Conservation (phyloP, 306 rosid genomes). For the Gillenia trifoliata region DNA sequence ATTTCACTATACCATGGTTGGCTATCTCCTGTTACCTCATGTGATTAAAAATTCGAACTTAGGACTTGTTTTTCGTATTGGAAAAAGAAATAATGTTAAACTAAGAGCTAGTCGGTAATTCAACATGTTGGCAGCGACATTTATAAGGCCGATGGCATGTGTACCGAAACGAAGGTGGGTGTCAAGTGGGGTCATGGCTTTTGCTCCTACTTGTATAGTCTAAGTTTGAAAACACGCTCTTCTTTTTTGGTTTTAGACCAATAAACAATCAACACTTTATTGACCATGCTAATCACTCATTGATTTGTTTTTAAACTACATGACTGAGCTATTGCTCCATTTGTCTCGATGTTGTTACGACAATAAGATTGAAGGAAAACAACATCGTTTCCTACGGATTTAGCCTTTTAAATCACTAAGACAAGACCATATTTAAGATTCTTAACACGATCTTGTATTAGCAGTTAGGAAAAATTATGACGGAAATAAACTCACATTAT, state of each 20-base stretch:
- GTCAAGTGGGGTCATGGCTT: neutral
- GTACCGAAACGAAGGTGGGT: neutral
- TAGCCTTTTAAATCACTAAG: neutral
- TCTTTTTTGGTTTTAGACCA: neutral
- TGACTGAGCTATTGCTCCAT: neutral
- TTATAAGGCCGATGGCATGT: neutral
- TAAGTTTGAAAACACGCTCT: neutral
- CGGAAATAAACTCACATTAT: too few relatives aligned
- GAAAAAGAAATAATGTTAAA: too few relatives aligned
- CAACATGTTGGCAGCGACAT: neutral
- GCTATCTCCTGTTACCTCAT: too few relatives aligned
- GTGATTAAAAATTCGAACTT: too few relatives aligned
- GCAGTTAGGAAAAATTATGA: neutral
- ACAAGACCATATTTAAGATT: neutral
- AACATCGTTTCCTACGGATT: neutral
- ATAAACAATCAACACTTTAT: conserved; percentile 1
- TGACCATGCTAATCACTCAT: conserved; percentile 13
- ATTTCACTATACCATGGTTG: too few relatives aligned
- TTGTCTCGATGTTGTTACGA: neutral
- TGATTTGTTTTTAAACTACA: neutral
- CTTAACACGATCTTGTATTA: too few relatives aligned
- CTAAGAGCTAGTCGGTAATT: too few relatives aligned
- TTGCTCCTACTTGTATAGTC: neutral
- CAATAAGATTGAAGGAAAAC: neutral
- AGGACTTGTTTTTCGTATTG: too few relatives aligned